phyloP scores from a whole-genome alignment of 2,329 filamentous ascomycete genomes.

The Penicillium sp. region DNA sequence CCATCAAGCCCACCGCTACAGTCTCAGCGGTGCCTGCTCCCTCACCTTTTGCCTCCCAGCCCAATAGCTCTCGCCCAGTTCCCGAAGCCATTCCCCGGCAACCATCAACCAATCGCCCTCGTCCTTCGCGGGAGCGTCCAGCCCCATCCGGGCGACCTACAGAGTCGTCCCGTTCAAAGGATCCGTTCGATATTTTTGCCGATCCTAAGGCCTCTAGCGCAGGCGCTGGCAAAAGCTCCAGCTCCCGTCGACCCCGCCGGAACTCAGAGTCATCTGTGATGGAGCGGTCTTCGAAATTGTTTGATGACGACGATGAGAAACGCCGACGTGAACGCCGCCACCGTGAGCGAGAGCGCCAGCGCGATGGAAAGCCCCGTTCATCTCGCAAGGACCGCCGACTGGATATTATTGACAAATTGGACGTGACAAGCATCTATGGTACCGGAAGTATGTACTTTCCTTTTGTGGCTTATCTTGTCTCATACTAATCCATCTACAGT shows the following conservation, averaged over 20 bases:
- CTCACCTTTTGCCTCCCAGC: constrained; percentile 26
- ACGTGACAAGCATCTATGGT: constrained; percentile 94
- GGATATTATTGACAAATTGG: constrained; percentile 94
- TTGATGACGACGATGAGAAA: constrained; percentile 52
- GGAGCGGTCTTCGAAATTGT: constrained; percentile 49
- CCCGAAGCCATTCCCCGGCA: constrained; percentile 31
- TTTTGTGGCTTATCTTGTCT: background rate
- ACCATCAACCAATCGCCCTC: constrained; percentile 26
- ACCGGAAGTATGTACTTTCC: constrained; percentile 63
- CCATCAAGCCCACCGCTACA: constrained; percentile 26
- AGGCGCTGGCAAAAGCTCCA: constrained; percentile 26
- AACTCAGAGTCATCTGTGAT: constrained; percentile 66
- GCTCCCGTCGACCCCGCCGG: constrained; percentile 50
- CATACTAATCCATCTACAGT: constrained; percentile 53
- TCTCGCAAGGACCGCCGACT: constrained; percentile 51
- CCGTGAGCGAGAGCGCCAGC: constrained; percentile 51
- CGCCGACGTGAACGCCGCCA: constrained; percentile 50
- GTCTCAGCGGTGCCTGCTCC: background rate
- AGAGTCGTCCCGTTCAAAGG: constrained; percentile 21
- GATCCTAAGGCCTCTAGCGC: constrained; percentile 38
- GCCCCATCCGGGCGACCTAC: constrained; percentile 22
- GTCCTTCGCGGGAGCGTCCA: constrained; percentile 26
- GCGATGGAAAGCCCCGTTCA: constrained; percentile 39
- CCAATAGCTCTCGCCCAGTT: constrained; percentile 37
- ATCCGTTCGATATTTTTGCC: constrained; percentile 51